phyloP scores from a whole-genome alignment of 352 stramenopile species.

The Vaucheria bursata region DNA sequence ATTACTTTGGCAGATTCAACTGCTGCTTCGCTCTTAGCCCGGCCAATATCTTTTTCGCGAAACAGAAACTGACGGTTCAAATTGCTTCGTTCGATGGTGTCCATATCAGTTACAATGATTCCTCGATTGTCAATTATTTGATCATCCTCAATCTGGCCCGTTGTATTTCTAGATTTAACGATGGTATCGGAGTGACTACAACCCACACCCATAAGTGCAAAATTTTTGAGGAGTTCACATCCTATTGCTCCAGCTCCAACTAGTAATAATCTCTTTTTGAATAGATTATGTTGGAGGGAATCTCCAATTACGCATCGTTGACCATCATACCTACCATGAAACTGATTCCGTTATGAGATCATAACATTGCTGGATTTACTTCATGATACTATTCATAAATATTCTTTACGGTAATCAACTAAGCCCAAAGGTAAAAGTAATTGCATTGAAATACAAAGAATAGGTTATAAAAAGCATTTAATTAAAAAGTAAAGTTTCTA shows the following conservation, averaged over 20 bases:
- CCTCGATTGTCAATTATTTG: slow-evolving; percentile 61
- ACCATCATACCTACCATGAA: slow-evolving; percentile 78
- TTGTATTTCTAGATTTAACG: too few species aligned
- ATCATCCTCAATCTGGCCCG: too few species aligned
- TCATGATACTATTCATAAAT: background rate
- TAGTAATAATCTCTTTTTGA: slow-evolving; percentile 79
- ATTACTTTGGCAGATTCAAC: slow-evolving; percentile 76
- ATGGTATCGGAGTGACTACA: slow-evolving; percentile 47
- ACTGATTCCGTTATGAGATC: too few species aligned
- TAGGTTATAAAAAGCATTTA: too few species aligned
- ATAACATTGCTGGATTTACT: background rate
- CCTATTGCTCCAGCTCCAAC: slow-evolving; percentile 95
- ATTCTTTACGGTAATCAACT: background rate
- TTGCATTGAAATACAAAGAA: background rate
- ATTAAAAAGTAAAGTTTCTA: too few species aligned
- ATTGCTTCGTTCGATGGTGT: slow-evolving; percentile 98
- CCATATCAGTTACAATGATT: slow-evolving; percentile 95
- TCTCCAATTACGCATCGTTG: slow-evolving; percentile 70
- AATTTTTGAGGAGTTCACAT: slow-evolving; percentile 98
- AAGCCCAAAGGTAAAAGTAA: background rate
- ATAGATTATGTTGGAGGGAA: slow-evolving; percentile 55
- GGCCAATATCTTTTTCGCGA: slow-evolving; percentile 73
- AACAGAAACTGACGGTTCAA: slow-evolving; percentile 98
- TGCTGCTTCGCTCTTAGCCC: slow-evolving; percentile 79
- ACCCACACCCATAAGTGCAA: slow-evolving; percentile 90